Conservation (phyloP, 1,139 yeast species). For the Nematodospora anomalae region DNA sequence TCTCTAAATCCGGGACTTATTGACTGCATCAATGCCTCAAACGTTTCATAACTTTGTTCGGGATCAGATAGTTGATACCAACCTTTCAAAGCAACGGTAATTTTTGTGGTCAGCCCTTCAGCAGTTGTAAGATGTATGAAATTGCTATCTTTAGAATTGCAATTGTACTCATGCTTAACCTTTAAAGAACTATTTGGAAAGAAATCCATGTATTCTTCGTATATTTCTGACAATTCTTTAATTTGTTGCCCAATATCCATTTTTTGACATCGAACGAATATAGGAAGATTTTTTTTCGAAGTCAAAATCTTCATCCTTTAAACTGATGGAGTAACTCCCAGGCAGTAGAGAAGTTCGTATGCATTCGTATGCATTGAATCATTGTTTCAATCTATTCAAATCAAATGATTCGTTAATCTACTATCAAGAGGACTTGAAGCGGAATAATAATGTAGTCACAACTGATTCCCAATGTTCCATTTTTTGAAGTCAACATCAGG, state of each 20-base stretch:
- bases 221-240: constrained; percentile 26
- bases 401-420: neutral
- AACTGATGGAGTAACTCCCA: too few species aligned
- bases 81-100: constrained; percentile 34
- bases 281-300: too few species aligned
- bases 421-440: neutral
- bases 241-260: constrained; percentile 21
- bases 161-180: neutral
- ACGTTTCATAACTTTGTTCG: constrained; percentile 32
- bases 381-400: neutral
- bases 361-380: too few species aligned
- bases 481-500: constrained; percentile 48
- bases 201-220: constrained; percentile 28
- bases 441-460: constrained; percentile 44
- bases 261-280: neutral
- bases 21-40: constrained; percentile 46
- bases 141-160: constrained; percentile 7
- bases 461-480: constrained; percentile 58
- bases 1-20: constrained; percentile 32
- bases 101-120: constrained; percentile 22
- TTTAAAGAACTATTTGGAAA: constrained; percentile 26
- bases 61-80: constrained; percentile 28
- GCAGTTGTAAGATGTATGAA: constrained; percentile 11
- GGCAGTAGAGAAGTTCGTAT: too few species aligned
- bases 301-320: too few species aligned